Percentiles rank a stretch among this genome's conserved stretches.
Conservation (phyloP, 305 asterid genomes). For the Lippia alba region DNA sequence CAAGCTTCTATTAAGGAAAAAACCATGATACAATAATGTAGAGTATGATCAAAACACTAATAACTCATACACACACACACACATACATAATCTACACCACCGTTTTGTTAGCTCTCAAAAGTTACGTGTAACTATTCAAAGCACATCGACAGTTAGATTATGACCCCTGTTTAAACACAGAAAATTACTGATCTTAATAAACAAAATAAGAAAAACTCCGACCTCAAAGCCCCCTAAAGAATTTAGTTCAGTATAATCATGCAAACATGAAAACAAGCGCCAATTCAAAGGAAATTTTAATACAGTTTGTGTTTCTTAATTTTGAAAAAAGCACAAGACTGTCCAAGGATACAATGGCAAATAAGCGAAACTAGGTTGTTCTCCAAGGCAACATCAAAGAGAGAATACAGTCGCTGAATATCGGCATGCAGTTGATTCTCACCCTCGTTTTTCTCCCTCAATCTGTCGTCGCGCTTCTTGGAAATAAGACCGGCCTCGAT, state of each 20-base stretch:
- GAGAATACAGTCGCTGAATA: conserved; percentile 76
- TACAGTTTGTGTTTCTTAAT: background rate
- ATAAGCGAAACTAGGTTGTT: conserved; percentile 81
- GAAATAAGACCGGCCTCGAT: conserved; percentile 90
- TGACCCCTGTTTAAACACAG: conserved; percentile 11
- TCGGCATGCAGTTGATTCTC: conserved; percentile 70
- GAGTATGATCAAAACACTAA: conserved; percentile 23
- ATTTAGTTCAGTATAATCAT: background rate
- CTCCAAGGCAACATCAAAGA: conserved; percentile 92
- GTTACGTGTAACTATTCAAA: conserved; percentile 10
- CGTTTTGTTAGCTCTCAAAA: conserved; percentile 19
- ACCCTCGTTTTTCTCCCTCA: conserved; percentile 64
- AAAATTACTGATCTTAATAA: background rate
- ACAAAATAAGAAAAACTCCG: background rate
- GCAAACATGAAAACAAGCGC: background rate
- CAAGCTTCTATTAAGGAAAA: conserved; percentile 59
- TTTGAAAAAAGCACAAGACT: conserved; percentile 29
- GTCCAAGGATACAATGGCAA: conserved; percentile 90
- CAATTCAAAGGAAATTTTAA: background rate
- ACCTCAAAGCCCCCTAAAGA: background rate
- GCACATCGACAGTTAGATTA: conserved; percentile 6
- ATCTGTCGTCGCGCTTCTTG: conserved; percentile 75
- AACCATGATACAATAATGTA: conserved; percentile 30
- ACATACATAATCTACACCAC: conserved; percentile 20
- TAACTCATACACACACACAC: background rate